phyloP scores from a whole-genome alignment of 257 asterid genomes.

The Hygrophila difformis region DNA sequence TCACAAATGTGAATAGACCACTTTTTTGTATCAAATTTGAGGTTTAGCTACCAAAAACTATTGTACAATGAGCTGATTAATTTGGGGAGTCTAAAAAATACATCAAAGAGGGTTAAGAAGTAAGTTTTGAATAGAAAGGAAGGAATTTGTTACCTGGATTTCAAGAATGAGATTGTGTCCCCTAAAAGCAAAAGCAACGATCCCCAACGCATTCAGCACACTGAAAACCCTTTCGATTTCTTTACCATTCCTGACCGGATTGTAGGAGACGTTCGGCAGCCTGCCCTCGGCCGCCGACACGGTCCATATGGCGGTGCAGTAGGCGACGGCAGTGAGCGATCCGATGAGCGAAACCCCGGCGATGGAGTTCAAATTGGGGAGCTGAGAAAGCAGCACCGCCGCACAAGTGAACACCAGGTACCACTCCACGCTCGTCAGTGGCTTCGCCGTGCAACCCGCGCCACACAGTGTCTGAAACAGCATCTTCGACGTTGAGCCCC shows the following conservation, averaged over 20 bases:
- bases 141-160: slow-evolving; percentile 50
- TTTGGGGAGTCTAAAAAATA: no score
- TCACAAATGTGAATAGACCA: no score
- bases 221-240: slow-evolving; percentile 39
- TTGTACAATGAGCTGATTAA: no score
- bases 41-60: no score
- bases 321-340: slow-evolving; percentile 72
- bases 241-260: slow-evolving; percentile 30
- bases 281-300: slow-evolving; percentile 63
- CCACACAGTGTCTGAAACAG: slow-evolving; percentile 68
- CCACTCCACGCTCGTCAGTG: slow-evolving; percentile 72
- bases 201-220: slow-evolving; percentile 76
- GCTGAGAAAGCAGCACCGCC: slow-evolving; percentile 74
- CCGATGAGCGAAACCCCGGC: slow-evolving; percentile 86
- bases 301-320: slow-evolving; percentile 70
- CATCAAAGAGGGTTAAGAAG: background rate
- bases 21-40: no score
- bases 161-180: slow-evolving; percentile 93
- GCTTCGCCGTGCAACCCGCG: slow-evolving; percentile 33
- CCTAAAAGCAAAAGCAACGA: slow-evolving; percentile 79
- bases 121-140: background rate
- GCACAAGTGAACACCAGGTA: slow-evolving; percentile 72
- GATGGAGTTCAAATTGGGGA: slow-evolving; percentile 84
- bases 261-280: slow-evolving; percentile 56
- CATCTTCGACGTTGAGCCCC: slow-evolving; percentile 58